These are phyloP conservation scores for Stephania yunnanensis DNA, from an alignment of 164 flowering plant species.

Conservation along the genomic window DNA sequence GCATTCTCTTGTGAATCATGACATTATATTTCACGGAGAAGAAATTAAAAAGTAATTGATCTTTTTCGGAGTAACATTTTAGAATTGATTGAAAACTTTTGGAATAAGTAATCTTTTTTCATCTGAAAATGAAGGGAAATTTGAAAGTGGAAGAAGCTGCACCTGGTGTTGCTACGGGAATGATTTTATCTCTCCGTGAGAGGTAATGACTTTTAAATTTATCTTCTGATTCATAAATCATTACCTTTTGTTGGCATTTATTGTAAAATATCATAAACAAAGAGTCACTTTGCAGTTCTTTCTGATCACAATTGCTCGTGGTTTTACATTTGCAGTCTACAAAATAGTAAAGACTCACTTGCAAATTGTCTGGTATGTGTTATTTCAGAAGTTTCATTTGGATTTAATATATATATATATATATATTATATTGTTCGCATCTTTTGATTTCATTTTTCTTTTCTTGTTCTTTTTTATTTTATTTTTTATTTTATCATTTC, in stretches of 20 bases:
- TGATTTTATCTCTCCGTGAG: conserved; percentile 92
- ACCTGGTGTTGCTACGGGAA: conserved; percentile 91
- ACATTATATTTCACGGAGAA: background rate
- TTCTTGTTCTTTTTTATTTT: background rate
- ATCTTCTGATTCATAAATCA: background rate
- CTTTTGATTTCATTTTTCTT: background rate
- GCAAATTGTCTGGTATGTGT: conserved; percentile 64
- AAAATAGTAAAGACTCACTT: conserved; percentile 68
- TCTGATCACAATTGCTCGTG: conserved; percentile 3
- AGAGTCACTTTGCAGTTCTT: background rate
- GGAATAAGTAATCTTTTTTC: background rate
- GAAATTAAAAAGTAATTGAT: background rate
- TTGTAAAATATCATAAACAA: background rate
- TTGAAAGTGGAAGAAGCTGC: conserved; percentile 74
- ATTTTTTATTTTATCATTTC: background rate
- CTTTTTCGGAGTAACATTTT: background rate
- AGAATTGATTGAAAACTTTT: background rate
- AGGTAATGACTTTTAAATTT: conserved; percentile 42
- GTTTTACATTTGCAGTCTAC: conserved; percentile 56
- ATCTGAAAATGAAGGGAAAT: conserved; percentile 32
- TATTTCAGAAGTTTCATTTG: background rate
- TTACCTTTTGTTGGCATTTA: background rate
- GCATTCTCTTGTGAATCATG: background rate
- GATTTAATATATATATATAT: too few species aligned
- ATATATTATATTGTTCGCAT: background rate